Percentiles rank a stretch among this genome's conserved stretches.
These are phyloP conservation scores for Croton laevigatus DNA, from an alignment of 441 rosid species.

Conservation along the genomic window DNA sequence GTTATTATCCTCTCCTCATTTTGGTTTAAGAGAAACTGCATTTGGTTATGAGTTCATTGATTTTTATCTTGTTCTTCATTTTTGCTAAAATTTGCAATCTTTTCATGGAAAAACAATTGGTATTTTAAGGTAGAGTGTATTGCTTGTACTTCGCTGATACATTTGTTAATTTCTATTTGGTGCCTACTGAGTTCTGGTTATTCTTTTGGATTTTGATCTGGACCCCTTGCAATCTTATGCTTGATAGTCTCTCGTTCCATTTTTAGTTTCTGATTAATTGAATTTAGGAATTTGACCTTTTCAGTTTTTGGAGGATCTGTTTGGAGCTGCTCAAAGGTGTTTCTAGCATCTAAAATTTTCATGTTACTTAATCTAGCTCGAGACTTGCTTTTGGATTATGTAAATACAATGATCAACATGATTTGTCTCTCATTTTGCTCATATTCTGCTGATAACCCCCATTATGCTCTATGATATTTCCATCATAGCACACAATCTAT, in stretches of 20 bases:
- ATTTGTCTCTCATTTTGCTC: slow-evolving; percentile 6
- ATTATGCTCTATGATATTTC: not conserved
- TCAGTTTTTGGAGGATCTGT: not conserved
- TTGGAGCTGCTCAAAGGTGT: not conserved
- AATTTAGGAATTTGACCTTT: not conserved
- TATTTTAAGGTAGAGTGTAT: slow-evolving; percentile 16
- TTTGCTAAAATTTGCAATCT: slow-evolving; percentile 7
- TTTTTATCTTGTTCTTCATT: not conserved
- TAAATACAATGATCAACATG: slow-evolving; percentile 1
- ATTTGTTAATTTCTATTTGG: not conserved
- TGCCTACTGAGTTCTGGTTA: not conserved
- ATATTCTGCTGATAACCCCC: not conserved
- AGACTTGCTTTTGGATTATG: slow-evolving; percentile 1
- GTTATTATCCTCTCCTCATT: slow-evolving; percentile 27
- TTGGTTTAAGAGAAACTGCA: slow-evolving; percentile 19
- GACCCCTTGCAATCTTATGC: not conserved
- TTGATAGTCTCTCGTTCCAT: not conserved
- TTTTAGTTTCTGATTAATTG: not conserved
- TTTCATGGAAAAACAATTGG: slow-evolving; percentile 5
- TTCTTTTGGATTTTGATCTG: slow-evolving; percentile 6
- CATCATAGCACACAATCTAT: not conserved
- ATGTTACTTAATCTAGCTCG: not conserved
- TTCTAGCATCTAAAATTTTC: not conserved
- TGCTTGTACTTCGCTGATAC: not conserved
- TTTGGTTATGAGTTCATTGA: slow-evolving; percentile 22